Base-by-base conservation (phyloP, 345 rosid genomes). In the Eucalyptus regnans region DNA sequence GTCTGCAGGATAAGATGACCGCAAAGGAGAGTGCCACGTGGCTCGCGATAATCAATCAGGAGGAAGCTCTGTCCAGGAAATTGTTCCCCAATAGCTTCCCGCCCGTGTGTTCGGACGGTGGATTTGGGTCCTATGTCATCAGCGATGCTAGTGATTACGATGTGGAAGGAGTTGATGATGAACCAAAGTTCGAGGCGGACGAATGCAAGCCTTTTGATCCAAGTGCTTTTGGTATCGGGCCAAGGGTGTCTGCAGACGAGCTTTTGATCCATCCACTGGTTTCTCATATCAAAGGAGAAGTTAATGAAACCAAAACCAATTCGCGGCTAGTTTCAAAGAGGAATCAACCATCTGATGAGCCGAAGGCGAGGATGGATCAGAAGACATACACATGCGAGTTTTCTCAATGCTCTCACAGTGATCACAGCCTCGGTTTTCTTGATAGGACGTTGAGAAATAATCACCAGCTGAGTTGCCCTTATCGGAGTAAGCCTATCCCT, bases 1-100 rank as follows among this genome's bases (percentile, higher is more conserved):
- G 98, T 90, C 91, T 96, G 90, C 97, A 96, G 93, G 98, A 96
- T 88, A 96, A 96, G 91, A 96, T 96, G 98, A 96, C 98, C 4
- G 98, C 97, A 50, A 96, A 96, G 92, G 98, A 96, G 92, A 95
- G 96, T 27, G 96, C 97, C 41, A 96, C 96, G 56, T 96, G 98
- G 98, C 91, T 95, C 86, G 95, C 96, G 2, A 92, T 96, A 86
- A 92, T 96, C 49, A 94, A 94, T 86, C 97, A 95, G 92, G 98
- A 96, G 89, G 98, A 95, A 91, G 92, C 93, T 12, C 49, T 95
- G 89, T 92, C 95, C 11, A 91, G 96, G 58, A 94, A 93, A 89
- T 89, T 96, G 87, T 95, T 95, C 89, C 98, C 97, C 49, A 95
- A 90, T 88, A 91, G 91, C 81, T 94, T 95, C 88, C 94, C 91